Evolutionary conservation across 176 grass and related monocot genomes (phyloP), one percentile per base, ranked within the genome.

Genomic region (Avena sativa): DNA sequence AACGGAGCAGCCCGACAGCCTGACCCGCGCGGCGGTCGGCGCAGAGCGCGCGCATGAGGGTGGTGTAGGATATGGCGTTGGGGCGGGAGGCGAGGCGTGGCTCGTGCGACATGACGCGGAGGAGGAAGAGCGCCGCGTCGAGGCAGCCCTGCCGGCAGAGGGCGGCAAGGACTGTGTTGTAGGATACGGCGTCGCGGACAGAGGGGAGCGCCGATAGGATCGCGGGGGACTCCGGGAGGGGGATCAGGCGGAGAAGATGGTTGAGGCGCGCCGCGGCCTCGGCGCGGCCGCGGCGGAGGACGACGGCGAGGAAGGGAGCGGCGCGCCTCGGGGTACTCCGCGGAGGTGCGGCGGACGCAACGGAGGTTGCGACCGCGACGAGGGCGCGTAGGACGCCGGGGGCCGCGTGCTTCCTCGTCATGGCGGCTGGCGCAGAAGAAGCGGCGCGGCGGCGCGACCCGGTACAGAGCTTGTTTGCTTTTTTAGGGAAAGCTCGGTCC

Each of bases 121-220:
- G 88, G 63, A 94, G 76, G 63, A 83, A 12, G 17, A 48, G 71
- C 13, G 87, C 92, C 13, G 71, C 28, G 70, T 25, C 85, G 44
- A 84, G 87, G 78, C 77, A 43, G 53, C 87, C 76, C 38, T 82
- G 69, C 68, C 86, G 71, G 76, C 89, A 91, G 63, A 88, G 88
- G 4, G 87, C 69, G 11, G 71, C 50, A 71, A 94, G 87, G 34
- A 92, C 86, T 28, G 86, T 83, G 90, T 94, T 91, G 90, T 89
- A 94, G 78, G 90, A 89, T 52, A 89, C 81, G 56, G 87, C 85
- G 74, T 86, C 77, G 62, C 88, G 87, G 46, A 87, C 79, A 46
- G 20, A 13, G 46, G 87, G 84, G 30, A 94, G 89, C 28, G 75
- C 61, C n/a, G 81, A 69, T 36, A 94, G 88, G 48, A 94, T 87